Base-by-base conservation (phyloP, 192 early-diverging fungal species). In the Geranomyces variabilis region DNA sequence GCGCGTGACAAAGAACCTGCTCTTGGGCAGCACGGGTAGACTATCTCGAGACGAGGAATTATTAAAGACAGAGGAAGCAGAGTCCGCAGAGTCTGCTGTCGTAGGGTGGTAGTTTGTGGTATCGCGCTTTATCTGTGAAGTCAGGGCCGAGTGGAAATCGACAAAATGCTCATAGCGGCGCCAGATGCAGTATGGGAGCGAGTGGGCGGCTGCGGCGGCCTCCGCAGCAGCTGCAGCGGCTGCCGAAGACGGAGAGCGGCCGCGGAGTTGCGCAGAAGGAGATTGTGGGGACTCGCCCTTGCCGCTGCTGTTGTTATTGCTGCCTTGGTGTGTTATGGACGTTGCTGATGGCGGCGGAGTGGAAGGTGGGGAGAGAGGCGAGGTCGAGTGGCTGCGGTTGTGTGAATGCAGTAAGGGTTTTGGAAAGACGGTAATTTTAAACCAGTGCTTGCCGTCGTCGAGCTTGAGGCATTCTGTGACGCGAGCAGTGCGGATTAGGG, bases 371-470 rank as follows among this genome's bases (percentile, higher is more conserved):
- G 51, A 8, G 4, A 53, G n/a, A 3, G 51, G 51, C 51, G 51
- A 53, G 51, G 19, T 53, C 4, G 19, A 26, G 51, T 53, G 19
- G 24, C 15, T 24, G 51, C 24, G 19, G 51, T 53, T 53, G 51
- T 53, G 19, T 7, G 19, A 53, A 7, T 53, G 51, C 51, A 26
- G n/a, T 7, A 53, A 15, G 2, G 19, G 51, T 53, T 53, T 53
- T n/a, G 69, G 55, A 29, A 61, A 34, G 41, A 70, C 44, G 12
- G 43, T 21, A 13, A 70, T 24, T 34, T 48, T 34, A 28, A 44
- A 70, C 69, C 69, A 70, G 14, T 44, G 34, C 44, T 70, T 70
- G 26, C 57, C 69, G 69, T 70, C 69, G 69, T 61, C 58, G 36
- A 62, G 48, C 58, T 70, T 70, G 43, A 22, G 34, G 58, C 41